phyloP scores from a whole-genome alignment of 2,329 filamentous ascomycete species.

The Gyromitra esculenta region DNA sequence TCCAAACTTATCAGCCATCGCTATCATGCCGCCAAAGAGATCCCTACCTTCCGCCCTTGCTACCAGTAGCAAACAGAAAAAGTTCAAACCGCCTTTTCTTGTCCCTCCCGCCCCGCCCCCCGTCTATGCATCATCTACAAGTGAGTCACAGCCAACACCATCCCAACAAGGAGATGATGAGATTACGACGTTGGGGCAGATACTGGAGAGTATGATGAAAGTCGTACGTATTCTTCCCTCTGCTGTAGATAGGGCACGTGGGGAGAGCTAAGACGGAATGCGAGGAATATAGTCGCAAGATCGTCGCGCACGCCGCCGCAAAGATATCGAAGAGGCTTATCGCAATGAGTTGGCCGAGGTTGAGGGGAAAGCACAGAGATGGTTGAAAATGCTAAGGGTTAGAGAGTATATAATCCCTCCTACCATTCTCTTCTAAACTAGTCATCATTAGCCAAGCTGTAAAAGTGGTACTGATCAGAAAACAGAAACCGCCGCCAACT shows the following conservation, averaged over 20 bases:
- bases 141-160: constrained; percentile 22
- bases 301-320: constrained; percentile 31
- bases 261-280: background rate
- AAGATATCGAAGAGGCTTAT: constrained; percentile 33
- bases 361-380: constrained; percentile 4
- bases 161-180: constrained; percentile 40
- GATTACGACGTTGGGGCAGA: constrained; percentile 31
- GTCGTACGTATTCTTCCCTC: constrained; percentile 11
- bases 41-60: background rate
- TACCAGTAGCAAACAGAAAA: constrained; percentile 10
- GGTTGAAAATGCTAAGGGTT: constrained; percentile 3
- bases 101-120: constrained; percentile 10
- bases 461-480: background rate
- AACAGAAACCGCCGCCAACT: constrained; percentile 33
- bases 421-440: too few species aligned
- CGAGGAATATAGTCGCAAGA: constrained; percentile 29
- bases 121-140: background rate
- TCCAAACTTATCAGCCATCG: background rate
- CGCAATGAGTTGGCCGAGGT: background rate
- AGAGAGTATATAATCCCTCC: constrained; percentile 19
- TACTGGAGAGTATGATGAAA: constrained; percentile 48
- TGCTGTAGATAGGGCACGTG: background rate
- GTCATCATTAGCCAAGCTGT: background rate
- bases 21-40: constrained; percentile 34
- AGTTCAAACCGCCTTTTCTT: constrained; percentile 32